Evolutionary conservation across 1,139 yeast genomes (phyloP).

Genomic region (Schwanniomyces etchellsii): DNA sequence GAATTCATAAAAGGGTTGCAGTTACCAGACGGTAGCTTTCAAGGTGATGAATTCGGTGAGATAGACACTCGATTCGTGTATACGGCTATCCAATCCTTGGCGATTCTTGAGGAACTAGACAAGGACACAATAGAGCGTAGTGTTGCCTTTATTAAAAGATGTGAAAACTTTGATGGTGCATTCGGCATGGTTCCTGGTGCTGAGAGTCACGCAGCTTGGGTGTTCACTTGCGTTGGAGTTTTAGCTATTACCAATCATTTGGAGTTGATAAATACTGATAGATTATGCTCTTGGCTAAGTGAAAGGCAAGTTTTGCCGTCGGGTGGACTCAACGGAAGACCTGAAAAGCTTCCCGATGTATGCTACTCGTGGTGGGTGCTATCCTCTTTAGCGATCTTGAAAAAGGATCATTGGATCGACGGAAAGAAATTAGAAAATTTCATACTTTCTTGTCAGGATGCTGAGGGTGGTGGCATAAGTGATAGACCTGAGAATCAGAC

Average conservation of each 20-base stretch:
- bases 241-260: slow-evolving; percentile 65
- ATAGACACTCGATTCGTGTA: slow-evolving; percentile 88
- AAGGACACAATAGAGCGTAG: slow-evolving; percentile 59
- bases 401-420: slow-evolving; percentile 70
- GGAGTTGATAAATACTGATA: slow-evolving; percentile 45
- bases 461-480: slow-evolving; percentile 78
- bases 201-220: slow-evolving; percentile 93
- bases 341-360: slow-evolving; percentile 92
- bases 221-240: slow-evolving; percentile 80
- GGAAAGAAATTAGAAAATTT: slow-evolving; percentile 53
- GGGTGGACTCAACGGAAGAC: slow-evolving; percentile 96
- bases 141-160: slow-evolving; percentile 54
- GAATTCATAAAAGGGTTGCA: slow-evolving; percentile 52
- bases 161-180: slow-evolving; percentile 94
- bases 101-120: slow-evolving; percentile 63
- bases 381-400: slow-evolving; percentile 68
- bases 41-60: slow-evolving; percentile 90
- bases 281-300: slow-evolving; percentile 68
- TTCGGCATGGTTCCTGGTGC: slow-evolving; percentile 94
- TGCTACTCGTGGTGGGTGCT: slow-evolving; percentile 99
- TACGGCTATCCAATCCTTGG: slow-evolving; percentile 69
- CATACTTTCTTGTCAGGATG: slow-evolving; percentile 75
- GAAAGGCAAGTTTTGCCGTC: slow-evolving; percentile 77
- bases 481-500: slow-evolving; percentile 89
- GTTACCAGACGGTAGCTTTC: slow-evolving; percentile 69